A percentile compares a stretch with the other conserved stretches of the same genome.
These are phyloP conservation scores for Suhomyces atakaporum DNA, from an alignment of 1,139 yeast genomes.

Conservation along the genomic window DNA sequence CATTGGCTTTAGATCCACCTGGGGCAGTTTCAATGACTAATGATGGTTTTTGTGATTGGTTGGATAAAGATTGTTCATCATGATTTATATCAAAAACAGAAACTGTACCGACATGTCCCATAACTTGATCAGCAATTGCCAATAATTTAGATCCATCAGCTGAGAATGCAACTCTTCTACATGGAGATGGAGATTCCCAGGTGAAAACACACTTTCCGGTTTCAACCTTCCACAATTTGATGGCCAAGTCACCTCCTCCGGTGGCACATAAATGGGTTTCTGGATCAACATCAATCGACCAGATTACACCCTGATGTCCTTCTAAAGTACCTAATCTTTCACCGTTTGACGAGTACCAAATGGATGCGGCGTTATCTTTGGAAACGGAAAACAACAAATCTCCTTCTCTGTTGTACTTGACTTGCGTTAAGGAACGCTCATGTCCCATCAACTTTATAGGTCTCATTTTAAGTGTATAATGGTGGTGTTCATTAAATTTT, in stretches of 20 bases:
- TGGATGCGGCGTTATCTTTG: slow-evolving; percentile 83
- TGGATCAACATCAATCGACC: slow-evolving; percentile 88
- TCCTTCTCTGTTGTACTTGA: slow-evolving; percentile 92
- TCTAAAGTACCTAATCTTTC: slow-evolving; percentile 93
- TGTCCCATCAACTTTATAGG: slow-evolving; percentile 70
- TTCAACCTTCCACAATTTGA: slow-evolving; percentile 81
- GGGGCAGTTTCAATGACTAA: slow-evolving; percentile 65
- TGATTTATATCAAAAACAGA: slow-evolving; percentile 62
- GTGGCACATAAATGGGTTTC: slow-evolving; percentile 72
- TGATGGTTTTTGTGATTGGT: slow-evolving; percentile 52
- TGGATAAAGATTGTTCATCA: slow-evolving; percentile 35
- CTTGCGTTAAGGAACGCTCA: slow-evolving; percentile 87
- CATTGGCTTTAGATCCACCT: slow-evolving; percentile 67
- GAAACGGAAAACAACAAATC: slow-evolving; percentile 91
- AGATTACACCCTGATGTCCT: slow-evolving; percentile 88
- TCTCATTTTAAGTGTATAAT: slow-evolving; percentile 36
- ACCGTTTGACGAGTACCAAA: slow-evolving; percentile 95
- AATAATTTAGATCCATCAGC: slow-evolving; percentile 70
- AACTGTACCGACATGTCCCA: slow-evolving; percentile 86
- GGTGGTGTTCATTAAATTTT: slow-evolving; percentile 13
- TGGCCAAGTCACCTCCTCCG: slow-evolving; percentile 88
- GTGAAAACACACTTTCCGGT: slow-evolving; percentile 77
- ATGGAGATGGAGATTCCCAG: slow-evolving; percentile 82
- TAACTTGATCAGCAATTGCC: slow-evolving; percentile 86
- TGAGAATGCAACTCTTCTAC: slow-evolving; percentile 85